Evolutionary conservation across 495 filamentous ascomycete genomes (phyloP), one percentile per base, ranked within the genome.

Genomic region (Hyaloscypha bicolor): DNA sequence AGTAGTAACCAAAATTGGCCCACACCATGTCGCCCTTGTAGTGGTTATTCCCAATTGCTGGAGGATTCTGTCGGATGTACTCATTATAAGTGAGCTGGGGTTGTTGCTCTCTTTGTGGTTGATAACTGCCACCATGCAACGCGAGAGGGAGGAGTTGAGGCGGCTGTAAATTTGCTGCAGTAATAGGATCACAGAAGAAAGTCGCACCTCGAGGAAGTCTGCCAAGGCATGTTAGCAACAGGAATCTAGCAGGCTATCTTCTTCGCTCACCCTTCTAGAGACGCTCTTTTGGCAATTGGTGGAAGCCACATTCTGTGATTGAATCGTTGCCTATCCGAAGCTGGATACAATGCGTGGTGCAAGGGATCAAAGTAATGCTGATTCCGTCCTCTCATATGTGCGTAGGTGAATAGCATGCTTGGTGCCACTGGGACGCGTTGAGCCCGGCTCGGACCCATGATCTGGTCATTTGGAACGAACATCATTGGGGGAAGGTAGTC

Each of bases 1-100:
- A 12, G 35, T 71, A 3, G n/a, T 68, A 74, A 14, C 72, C 72
- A 60, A 69, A 74, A 53, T 70, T 72, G 16, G 21, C 39, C 56
- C 52, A 69, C 3, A 66, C 72, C 8, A 63, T n/a, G 11, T 65
- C 48, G 3, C 65, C 71, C 52, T 66, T 69, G 45, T 66, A 66
- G 30, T 73, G 68, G 29, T 71, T 70, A 30, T 31, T 25, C 11
- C 37, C 51, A 25, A 35, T 22, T 12, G 21, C 37, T 4, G 62
- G 64, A 12, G 61, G 64, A 33, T 67, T 30, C 9, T 62, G 5
- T 6, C 11, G 35, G 12, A 60, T 59, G n/a, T 11, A 55, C 35
- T 68, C 62, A 12, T 67, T 56, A 60, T 67, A 65, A 16, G 59
- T 56, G n/a, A 57, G 5, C 9, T 48, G 63, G 30, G 25, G 4